These are phyloP conservation scores for Astragalus glycyphyllos DNA, from an alignment of 306 rosid species.

Conservation along the genomic window DNA sequence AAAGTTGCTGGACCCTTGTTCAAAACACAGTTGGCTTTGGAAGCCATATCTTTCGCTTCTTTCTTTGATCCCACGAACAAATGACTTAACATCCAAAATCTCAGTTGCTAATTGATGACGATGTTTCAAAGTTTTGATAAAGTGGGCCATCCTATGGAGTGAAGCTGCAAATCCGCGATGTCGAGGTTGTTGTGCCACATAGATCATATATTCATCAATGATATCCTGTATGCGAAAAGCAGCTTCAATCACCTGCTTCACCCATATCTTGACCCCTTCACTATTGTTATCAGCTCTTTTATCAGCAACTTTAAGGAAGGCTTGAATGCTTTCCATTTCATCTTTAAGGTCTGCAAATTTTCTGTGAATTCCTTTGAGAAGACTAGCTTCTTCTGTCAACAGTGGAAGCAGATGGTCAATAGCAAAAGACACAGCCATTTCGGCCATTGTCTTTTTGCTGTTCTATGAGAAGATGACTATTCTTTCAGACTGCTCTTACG, in stretches of 20 bases:
- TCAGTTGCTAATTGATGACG: background rate
- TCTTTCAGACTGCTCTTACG: too few relatives aligned
- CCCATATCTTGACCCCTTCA: background rate
- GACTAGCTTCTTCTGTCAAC: background rate
- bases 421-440: slow-evolving; percentile 1
- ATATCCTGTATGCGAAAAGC: background rate
- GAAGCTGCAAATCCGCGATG: background rate
- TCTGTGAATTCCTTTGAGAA: background rate
- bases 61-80: background rate
- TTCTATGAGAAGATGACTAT: too few relatives aligned
- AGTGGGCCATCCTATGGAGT: background rate
- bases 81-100: too few relatives aligned
- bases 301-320: background rate
- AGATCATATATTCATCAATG: background rate
- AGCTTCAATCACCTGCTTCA: background rate
- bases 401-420: background rate
- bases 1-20: background rate
- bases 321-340: background rate
- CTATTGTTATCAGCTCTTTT: too few relatives aligned
- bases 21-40: background rate
- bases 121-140: background rate
- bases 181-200: too few relatives aligned
- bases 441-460: too few relatives aligned
- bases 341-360: background rate
- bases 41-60: background rate